Conservation (phyloP, 1,284 basidiomycete genomes). For the Microbotryum silenes-acaulis region DNA sequence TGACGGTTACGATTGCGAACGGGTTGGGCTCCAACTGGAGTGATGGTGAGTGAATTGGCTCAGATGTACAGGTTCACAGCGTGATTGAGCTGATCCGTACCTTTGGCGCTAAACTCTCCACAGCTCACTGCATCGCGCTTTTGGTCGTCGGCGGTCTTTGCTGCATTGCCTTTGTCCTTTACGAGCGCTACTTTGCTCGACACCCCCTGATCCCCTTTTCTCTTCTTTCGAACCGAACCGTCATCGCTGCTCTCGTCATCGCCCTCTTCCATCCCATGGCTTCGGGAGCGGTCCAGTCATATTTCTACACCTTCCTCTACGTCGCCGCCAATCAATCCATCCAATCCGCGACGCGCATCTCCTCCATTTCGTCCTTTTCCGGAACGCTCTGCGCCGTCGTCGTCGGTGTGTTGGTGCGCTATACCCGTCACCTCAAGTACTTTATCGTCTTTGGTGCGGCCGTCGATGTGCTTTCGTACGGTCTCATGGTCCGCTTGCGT, state of each 20-base stretch:
- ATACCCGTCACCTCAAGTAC: slow-evolving; percentile 37
- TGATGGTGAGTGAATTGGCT: slow-evolving; percentile 15
- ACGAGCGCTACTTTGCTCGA: slow-evolving; percentile 38
- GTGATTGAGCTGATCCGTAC: too few species aligned
- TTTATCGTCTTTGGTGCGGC: slow-evolving; percentile 38
- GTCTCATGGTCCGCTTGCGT: slow-evolving; percentile 41
- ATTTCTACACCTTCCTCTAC: slow-evolving; percentile 36
- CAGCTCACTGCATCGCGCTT: slow-evolving; percentile 39
- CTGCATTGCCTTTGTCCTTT: slow-evolving; percentile 35
- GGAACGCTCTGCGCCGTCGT: slow-evolving; percentile 35
- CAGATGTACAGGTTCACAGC: too few species aligned
- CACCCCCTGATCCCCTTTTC: slow-evolving; percentile 40
- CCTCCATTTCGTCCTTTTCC: slow-evolving; percentile 34
- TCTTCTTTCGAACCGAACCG: slow-evolving; percentile 39
- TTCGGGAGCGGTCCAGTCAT: slow-evolving; percentile 37
- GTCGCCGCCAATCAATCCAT: slow-evolving; percentile 36
- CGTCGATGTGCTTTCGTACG: slow-evolving; percentile 36
- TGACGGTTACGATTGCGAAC: slow-evolving; percentile 41
- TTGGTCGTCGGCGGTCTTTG: slow-evolving; percentile 36
- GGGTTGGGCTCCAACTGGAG: slow-evolving; percentile 37
- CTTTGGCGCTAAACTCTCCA: too few species aligned
- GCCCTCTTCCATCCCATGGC: slow-evolving; percentile 39
- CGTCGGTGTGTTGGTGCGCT: slow-evolving; percentile 32
- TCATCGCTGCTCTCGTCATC: slow-evolving; percentile 38
- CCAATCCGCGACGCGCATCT: slow-evolving; percentile 36